These are phyloP conservation scores for Chlamydomonas schloesseri DNA, from an alignment of 139 green algal species.

Conservation along the genomic window DNA sequence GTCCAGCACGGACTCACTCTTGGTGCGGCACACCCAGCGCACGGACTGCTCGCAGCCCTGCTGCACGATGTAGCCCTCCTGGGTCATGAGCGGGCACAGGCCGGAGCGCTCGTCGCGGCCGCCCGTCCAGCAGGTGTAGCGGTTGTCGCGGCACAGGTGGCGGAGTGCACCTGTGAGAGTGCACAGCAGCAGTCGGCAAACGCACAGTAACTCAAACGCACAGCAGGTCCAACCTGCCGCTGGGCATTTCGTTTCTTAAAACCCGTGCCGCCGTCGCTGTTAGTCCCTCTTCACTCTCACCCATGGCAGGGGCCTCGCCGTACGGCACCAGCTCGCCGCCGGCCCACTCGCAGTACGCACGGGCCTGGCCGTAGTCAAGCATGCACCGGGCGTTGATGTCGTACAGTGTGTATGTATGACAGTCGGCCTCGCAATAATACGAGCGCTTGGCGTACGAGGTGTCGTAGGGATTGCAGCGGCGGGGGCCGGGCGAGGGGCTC, in stretches of 20 bases:
- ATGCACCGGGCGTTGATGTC: neutral
- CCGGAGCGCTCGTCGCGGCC: neutral
- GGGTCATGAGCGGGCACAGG: conserved; percentile 1
- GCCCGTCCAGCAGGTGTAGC: conserved; percentile 15
- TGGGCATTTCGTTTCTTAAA: no score
- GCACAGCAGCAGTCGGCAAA: no score
- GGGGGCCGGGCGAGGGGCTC: neutral
- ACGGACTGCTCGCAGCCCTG: conserved; percentile 35
- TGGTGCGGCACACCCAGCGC: conserved; percentile 25
- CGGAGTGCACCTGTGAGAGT: neutral
- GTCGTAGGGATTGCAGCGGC: neutral
- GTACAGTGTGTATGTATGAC: conserved; percentile 18
- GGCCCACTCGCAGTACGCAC: neutral
- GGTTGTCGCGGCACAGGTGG: conserved; percentile 3
- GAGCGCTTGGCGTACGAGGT: neutral
- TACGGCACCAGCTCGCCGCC: conserved; percentile 26
- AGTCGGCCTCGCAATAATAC: neutral
- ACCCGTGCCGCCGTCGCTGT: no score
- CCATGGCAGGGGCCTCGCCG: neutral
- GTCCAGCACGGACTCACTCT: neutral
- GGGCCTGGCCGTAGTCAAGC: neutral
- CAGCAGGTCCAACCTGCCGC: no score
- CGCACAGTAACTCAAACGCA: no score
- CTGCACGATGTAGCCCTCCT: neutral
- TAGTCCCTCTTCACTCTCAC: no score